Base-by-base conservation (phyloP, 208 protist genomes). In the Leishmania gerbilli region DNA sequence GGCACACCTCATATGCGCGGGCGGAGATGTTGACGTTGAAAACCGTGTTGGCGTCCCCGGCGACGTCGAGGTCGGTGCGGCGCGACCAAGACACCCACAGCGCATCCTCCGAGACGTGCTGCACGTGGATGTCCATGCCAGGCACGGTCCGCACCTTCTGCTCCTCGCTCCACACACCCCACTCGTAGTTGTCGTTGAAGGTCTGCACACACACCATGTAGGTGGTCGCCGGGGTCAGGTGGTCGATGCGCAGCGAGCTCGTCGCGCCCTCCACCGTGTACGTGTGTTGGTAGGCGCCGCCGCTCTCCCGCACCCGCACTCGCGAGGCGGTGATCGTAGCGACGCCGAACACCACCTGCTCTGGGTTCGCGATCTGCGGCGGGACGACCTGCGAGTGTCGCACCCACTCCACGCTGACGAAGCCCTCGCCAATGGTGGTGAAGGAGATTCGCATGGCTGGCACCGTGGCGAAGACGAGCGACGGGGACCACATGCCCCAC, bases 401-500 rank as follows among this genome's bases (percentile, higher is more conserved):
- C 77, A 91, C 89, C 95, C 96, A 98, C 76, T 91, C 89, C 56
- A 97, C 79, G 1, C 74, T 76, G 42, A 96, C 82, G 83, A 95
- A 97, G 83, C 89, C 92, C 87, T 98, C 94, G 27, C 96, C 96
- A 86, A 98, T 96, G 76, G 88, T 87, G 31, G 83, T 91, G 86
- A 98, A 97, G 65, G 86, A 86, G 37, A 97, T 88, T 47, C 89
- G 84, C 24, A 89, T 96, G 49, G 92, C 84, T 34, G 93, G 92
- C 55, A 98, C 93, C 3, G 95, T 98, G 17, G 92, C 93, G 82
- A 98, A 97, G 56, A 93, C 62, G 24, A 91, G 78, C 11, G 93
- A 90, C 27, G 91, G 89, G 37, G 91, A 93, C 95, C 96, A 98
- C 90, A 97, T 96, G 74, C 96, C 93, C 95, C 96, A 98, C 80